phyloP scores from a whole-genome alignment of 371 early-diverging fungal genomes.

The Nematocida minor region DNA sequence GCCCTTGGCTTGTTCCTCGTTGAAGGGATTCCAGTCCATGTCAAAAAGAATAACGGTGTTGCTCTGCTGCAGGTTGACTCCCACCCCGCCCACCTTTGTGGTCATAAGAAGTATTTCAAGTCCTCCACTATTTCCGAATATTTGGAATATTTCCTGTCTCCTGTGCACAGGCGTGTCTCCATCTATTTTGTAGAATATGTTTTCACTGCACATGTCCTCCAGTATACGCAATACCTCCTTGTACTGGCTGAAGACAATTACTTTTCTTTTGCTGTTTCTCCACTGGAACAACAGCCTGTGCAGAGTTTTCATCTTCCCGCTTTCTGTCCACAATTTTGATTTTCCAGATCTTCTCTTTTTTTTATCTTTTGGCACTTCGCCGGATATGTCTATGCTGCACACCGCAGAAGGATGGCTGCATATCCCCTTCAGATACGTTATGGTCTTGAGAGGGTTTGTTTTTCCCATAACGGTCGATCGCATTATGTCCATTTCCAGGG shows the following conservation, averaged over 20 bases:
- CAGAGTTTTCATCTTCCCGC: slow-evolving; percentile 29
- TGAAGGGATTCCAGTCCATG: slow-evolving; percentile 52
- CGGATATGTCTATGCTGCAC: too few relatives aligned
- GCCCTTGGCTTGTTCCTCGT: slow-evolving; percentile 47
- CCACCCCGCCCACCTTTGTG: slow-evolving; percentile 38
- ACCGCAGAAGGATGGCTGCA: slow-evolving; percentile 77
- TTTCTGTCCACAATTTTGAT: slow-evolving; percentile 12
- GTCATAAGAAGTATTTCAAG: slow-evolving; percentile 28
- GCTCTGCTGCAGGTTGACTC: slow-evolving; percentile 15
- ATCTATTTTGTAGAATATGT: slow-evolving; percentile 1
- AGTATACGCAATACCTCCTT: slow-evolving; percentile 4
- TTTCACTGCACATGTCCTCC: neutral
- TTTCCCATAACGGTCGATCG: slow-evolving; percentile 73
- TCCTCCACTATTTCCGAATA: slow-evolving; percentile 8
- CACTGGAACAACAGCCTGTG: slow-evolving; percentile 14
- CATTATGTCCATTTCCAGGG: slow-evolving; percentile 70
- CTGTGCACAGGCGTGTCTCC: slow-evolving; percentile 7
- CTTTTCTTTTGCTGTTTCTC: slow-evolving; percentile 10
- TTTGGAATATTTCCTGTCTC: neutral
- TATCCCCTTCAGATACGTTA: slow-evolving; percentile 82
- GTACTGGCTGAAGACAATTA: slow-evolving; percentile 41
- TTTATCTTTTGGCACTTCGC: too few relatives aligned
- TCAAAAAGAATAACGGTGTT: slow-evolving; percentile 39
- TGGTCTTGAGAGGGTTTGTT: slow-evolving; percentile 76
- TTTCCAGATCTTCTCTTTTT: too few relatives aligned